A percentile compares a stretch with the other conserved stretches of the same genome.
Conservation (phyloP, 345 rosid species). For the Lepidium sativum region DNA sequence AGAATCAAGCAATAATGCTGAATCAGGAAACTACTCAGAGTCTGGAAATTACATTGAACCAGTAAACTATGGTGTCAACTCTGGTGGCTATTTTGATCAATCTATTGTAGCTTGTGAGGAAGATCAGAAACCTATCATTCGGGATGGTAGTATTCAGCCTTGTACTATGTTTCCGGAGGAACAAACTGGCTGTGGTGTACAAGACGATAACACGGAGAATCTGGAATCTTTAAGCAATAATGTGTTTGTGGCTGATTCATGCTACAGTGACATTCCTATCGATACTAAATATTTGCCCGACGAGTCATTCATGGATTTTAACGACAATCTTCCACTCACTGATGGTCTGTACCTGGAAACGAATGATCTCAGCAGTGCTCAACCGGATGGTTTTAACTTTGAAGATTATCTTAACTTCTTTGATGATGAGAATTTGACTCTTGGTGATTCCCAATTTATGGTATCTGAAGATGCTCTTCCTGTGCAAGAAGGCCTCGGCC, state of each 20-base stretch:
- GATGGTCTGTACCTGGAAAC: constrained; percentile 60
- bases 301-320: constrained; percentile 48
- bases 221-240: constrained; percentile 37
- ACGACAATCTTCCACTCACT: constrained; percentile 28
- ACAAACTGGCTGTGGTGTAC: constrained; percentile 32
- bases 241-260: constrained; percentile 31
- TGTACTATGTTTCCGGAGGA: constrained; percentile 32
- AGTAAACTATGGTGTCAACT: constrained; percentile 24
- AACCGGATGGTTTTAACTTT: constrained; percentile 44
- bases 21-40: constrained; percentile 24
- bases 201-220: constrained; percentile 35
- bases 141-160: constrained; percentile 29
- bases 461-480: constrained; percentile 26
- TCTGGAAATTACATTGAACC: constrained; percentile 15
- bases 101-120: constrained; percentile 35
- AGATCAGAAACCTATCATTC: constrained; percentile 47
- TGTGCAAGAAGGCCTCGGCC: constrained; percentile 21
- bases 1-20: constrained; percentile 51
- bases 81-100: constrained; percentile 21
- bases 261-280: constrained; percentile 31
- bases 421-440: constrained; percentile 44
- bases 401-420: constrained; percentile 69
- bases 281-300: constrained; percentile 35
- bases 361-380: constrained; percentile 53
- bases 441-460: constrained; percentile 44